Evolutionary conservation across 768 basidiomycete species (phyloP), one percentile per base, ranked within the genome.

Genomic region (Scleroderma citrinum): DNA sequence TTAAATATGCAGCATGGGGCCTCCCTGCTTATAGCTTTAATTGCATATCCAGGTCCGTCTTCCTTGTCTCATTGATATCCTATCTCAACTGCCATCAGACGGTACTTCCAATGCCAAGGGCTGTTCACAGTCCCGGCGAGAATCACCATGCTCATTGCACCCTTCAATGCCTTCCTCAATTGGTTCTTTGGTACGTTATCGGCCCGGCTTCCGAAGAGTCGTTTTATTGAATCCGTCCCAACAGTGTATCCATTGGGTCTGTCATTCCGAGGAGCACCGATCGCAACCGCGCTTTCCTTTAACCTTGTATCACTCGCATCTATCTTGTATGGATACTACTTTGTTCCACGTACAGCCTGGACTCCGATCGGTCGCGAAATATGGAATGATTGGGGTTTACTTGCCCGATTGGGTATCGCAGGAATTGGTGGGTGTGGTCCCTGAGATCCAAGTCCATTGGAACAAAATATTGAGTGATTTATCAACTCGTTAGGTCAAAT

Each of bases 231-330:
- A 13, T 8, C 8, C 14, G 31, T 32, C 43, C 10, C 14, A 19
- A 1, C 24, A 65, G 65, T 65, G 2, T 59, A 77, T 30, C 71
- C 80, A 5, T 69, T 96, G 49, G 75, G 86, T 13, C 72, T 97
- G 3, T 94, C 94, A 1, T 98, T 90, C 67, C 81, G 87, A 44
- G 95, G 95, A 12, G 95, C 93, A 3, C 95, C 95, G 0, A 73
- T 97, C 17, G 87, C 94, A 2, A 92, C 92, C 2, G 82, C 87
- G 0, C 75, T 94, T 41, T 88, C 87, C 11, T 90, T 92, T 69
- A 95, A 94, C 63, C 72, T 95, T 19, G 83, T 92, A 36, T 72
- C 81, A 0, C 47, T 79, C 38, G 61, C 77, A 47, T 87, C 81
- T 1, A 70, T 87, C 41, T 46, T 73, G 29, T 90, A 87, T 49